Evolutionary conservation across 1,284 basidiomycete genomes (phyloP).

Genomic region (Cutaneotrichosporon mucoides): DNA sequence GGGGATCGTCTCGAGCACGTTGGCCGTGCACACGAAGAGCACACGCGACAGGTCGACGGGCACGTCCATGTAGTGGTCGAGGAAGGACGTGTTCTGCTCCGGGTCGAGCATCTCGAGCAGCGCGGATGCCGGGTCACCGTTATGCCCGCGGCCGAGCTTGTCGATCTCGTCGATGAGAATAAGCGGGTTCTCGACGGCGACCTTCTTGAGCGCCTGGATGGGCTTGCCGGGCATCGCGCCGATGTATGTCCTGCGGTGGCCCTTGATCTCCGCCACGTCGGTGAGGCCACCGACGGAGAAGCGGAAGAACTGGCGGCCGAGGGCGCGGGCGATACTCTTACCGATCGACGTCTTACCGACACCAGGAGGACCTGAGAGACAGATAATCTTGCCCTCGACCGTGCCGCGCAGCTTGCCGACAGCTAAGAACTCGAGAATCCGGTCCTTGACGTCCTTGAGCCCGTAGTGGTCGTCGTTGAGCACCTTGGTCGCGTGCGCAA

Average conservation of each 20-base stretch:
- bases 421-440: constrained; percentile 96
- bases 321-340: constrained; percentile 61
- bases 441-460: constrained; percentile 90
- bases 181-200: constrained; percentile 94
- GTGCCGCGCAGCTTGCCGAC: constrained; percentile 94
- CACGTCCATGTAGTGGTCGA: constrained; percentile 98
- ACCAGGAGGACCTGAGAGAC: constrained; percentile 92
- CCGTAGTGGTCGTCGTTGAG: constrained; percentile 97
- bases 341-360: constrained; percentile 94
- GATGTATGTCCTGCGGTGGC: constrained; percentile 93
- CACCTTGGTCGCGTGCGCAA: constrained; percentile 75
- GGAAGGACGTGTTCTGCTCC: constrained; percentile 91
- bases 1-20: constrained; percentile 92
- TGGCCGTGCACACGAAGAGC: constrained; percentile 96
- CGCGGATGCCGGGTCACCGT: constrained; percentile 93
- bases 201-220: constrained; percentile 93
- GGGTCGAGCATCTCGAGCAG: constrained; percentile 96
- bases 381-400: constrained; percentile 98
- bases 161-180: constrained; percentile 98
- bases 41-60: constrained; percentile 95
- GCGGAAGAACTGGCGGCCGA: constrained; percentile 48
- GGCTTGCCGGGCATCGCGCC: constrained; percentile 96
- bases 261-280: constrained; percentile 99
- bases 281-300: constrained; percentile 96
- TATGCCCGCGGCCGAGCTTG: constrained; percentile 86